These are phyloP conservation scores for Ophiocordyceps polyrhachis-furcata DNA, from an alignment of 2,329 filamentous ascomycete species.

Conservation along the genomic window DNA sequence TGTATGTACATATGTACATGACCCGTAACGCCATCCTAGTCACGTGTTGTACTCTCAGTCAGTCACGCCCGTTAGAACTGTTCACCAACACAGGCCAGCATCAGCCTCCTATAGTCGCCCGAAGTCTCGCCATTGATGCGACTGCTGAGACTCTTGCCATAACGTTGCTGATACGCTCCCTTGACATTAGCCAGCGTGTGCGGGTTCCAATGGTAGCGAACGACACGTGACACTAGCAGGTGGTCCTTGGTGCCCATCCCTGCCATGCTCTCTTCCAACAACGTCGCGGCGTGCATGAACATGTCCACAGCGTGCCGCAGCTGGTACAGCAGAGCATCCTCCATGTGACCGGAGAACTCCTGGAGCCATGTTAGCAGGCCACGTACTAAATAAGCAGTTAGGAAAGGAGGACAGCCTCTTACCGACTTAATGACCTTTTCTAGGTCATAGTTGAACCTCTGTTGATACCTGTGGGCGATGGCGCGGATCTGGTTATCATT, in stretches of 20 bases:
- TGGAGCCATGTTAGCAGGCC: conserved; percentile 9
- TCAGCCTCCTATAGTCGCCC: conserved; percentile 59
- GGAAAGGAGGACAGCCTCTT: conserved; percentile 8
- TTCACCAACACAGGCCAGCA: conserved; percentile 50
- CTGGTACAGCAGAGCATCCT: conserved; percentile 64
- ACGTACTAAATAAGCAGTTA: too few species aligned
- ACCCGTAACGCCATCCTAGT: too few species aligned
- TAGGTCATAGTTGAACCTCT: conserved; percentile 51
- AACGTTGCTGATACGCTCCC: conserved; percentile 55
- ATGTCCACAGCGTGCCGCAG: conserved; percentile 61
- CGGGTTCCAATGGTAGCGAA: conserved; percentile 70
- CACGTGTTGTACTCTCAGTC: too few species aligned
- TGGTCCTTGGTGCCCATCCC: conserved; percentile 77
- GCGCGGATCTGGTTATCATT: conserved; percentile 74
- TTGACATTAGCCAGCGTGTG: conserved; percentile 59
- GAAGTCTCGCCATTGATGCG: conserved; percentile 70
- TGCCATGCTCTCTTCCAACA: conserved; percentile 76
- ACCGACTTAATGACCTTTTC: conserved; percentile 56
- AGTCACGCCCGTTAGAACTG: too few species aligned
- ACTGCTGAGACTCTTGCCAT: conserved; percentile 44
- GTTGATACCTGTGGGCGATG: conserved; percentile 56
- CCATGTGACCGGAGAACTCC: conserved; percentile 87
- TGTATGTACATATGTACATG: too few species aligned
- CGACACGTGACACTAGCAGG: conserved; percentile 56
- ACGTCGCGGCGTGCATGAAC: conserved; percentile 62